Base-by-base conservation (phyloP, 1,284 basidiomycete genomes). In the Fomitopsis palustris region DNA sequence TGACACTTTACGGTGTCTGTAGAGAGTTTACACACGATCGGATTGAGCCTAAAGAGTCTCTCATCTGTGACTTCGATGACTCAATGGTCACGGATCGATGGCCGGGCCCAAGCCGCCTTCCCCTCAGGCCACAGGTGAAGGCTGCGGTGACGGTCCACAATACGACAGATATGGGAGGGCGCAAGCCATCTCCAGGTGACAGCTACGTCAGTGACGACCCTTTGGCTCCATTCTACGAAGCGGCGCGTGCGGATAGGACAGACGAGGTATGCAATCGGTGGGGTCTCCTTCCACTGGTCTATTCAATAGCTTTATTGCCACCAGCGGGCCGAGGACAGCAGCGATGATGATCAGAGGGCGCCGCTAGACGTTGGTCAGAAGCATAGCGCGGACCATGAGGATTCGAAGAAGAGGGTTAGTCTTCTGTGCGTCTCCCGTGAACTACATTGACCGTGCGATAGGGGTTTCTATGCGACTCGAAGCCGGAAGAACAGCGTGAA, bases 381-480 rank as follows among this genome's bases (percentile, higher is more conserved):
- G 38, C 21, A 23, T 37, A 42, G 19, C 38, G 49, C 25, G 4
- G 39, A 41, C 43, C 58, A 55, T 54, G 55, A 58, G 64, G 61
- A 41, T 35, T 12, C 37, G 35, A 57, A 57, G 59, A 53, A 54
- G 57, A 60, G 53, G 54, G 67, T 66, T 21, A 17, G 65, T 56
- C 12, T 39, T 33, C 25, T 37, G 41, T 27, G 38, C 19, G 23
- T 35, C 4, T 47, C 23, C 38, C n/a, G 10, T 8, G 19, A 19
- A 12, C 23, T 17, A 52, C 8, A 25, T 33, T 51, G 27, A 53
- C 35, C 45, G 6, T 14, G 54, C 17, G 23, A 23, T 58, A 87
- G 85, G 80, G 80, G 35, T 90, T 82, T 70, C 73, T 83, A 10
- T 88, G 87, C 68, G 88, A 91, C 64, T 71, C 70, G 27, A 80